Percentiles rank a stretch among this genome's conserved stretches.
Evolutionary conservation across 225 moss, liverwort and hornwort genomes (phyloP).

Genomic region (Polytrichum commune): DNA sequence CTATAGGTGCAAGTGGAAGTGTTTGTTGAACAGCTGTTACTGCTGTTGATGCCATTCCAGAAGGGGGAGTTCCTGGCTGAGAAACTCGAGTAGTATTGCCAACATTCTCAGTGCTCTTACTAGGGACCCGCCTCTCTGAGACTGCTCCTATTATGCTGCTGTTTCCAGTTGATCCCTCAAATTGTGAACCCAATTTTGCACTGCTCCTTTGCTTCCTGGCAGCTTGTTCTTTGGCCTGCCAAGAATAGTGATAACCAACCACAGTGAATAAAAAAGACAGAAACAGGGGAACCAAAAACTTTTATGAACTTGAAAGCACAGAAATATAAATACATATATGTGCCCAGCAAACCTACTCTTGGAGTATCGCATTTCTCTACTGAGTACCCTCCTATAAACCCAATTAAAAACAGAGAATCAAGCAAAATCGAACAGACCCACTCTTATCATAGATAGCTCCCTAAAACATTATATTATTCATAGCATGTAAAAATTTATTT

Average conservation of each 20-base stretch:
- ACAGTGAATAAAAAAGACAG: too few species aligned
- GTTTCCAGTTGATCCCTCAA: constrained; percentile 44
- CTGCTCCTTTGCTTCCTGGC: constrained; percentile 78
- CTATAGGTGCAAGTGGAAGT: constrained; percentile 81
- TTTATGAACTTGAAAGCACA: too few species aligned
- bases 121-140: constrained; percentile 55
- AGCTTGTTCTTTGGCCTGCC: constrained; percentile 87
- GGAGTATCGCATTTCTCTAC: too few species aligned
- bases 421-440: too few species aligned
- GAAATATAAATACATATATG: too few species aligned
- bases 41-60: constrained; percentile 32
- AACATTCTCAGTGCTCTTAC: constrained; percentile 44
- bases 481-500: too few species aligned
- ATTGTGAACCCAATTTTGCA: constrained; percentile 49
- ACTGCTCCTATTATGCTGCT: constrained; percentile 55
- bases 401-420: too few species aligned
- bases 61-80: constrained; percentile 48
- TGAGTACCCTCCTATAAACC: too few species aligned
- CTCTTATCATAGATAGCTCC: too few species aligned
- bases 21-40: constrained; percentile 46
- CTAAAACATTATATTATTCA: too few species aligned
- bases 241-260: background rate
- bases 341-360: too few species aligned
- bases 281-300: too few species aligned
- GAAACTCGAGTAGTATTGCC: constrained; percentile 42